Evolutionary conservation across 2,329 filamentous ascomycete genomes (phyloP).

Genomic region (Elsinoe fawcettii): DNA sequence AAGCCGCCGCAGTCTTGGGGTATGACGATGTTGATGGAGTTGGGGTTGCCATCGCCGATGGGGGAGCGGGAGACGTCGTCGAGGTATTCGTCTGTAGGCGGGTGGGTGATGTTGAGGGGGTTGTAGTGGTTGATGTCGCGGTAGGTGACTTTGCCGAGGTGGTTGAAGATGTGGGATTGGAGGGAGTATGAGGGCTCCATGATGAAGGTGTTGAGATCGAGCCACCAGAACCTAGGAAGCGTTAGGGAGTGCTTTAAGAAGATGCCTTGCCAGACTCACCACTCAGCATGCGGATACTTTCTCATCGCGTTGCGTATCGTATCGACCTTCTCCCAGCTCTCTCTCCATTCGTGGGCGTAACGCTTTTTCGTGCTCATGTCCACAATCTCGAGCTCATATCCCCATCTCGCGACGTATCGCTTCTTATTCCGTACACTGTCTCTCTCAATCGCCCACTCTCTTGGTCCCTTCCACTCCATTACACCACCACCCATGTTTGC

Average conservation of each 20-base stretch:
- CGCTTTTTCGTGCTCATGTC: slow-evolving; percentile 99
- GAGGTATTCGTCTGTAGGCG: slow-evolving; percentile 59
- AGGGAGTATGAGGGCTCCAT: slow-evolving; percentile 93
- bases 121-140: slow-evolving; percentile 97
- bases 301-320: slow-evolving; percentile 78
- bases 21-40: slow-evolving; percentile 79
- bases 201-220: slow-evolving; percentile 93
- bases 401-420: slow-evolving; percentile 78
- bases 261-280: slow-evolving; percentile 50
- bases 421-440: slow-evolving; percentile 95
- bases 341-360: slow-evolving; percentile 97
- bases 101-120: slow-evolving; percentile 86
- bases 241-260: slow-evolving; percentile 24
- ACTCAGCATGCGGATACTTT: slow-evolving; percentile 94
- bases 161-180: slow-evolving; percentile 81
- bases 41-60: slow-evolving; percentile 65
- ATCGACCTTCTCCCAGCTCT: slow-evolving; percentile 99
- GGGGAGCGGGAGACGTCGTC: slow-evolving; percentile 65
- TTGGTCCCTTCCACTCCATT: slow-evolving; percentile 97
- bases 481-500: slow-evolving; percentile 94
- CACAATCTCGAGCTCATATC: slow-evolving; percentile 90
- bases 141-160: slow-evolving; percentile 67
- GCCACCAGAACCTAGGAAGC: slow-evolving; percentile 91
- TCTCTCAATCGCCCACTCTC: slow-evolving; percentile 96
- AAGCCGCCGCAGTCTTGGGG: slow-evolving; percentile 94